phyloP scores from a whole-genome alignment of 148 eudicot genomes.

The Euryodendron excelsum region DNA sequence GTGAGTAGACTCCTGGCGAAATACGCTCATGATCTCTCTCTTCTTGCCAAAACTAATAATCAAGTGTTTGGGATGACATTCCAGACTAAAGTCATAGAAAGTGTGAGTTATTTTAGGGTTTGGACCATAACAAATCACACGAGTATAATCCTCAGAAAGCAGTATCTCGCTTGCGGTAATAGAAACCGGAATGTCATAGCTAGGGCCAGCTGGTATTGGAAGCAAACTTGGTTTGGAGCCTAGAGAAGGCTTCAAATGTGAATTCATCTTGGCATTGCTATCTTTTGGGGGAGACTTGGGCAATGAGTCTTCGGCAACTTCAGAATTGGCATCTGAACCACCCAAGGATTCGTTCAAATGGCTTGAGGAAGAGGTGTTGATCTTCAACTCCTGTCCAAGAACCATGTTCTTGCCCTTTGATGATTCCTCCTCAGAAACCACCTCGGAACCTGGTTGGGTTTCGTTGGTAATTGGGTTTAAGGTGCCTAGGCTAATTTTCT shows the following conservation, averaged over 20 bases:
- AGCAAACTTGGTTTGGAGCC: not conserved
- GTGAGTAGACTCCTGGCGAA: not conserved
- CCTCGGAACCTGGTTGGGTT: not conserved
- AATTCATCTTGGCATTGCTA: not conserved
- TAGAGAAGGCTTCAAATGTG: not conserved
- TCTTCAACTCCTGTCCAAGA: not conserved
- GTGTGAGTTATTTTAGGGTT: slow-evolving; percentile 2
- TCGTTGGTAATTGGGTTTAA: not conserved
- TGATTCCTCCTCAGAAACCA: not conserved
- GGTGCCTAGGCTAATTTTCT: not conserved
- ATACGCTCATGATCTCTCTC: not conserved
- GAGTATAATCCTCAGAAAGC: slow-evolving; percentile 3
- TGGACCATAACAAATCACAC: not conserved
- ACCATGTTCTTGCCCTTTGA: not conserved
- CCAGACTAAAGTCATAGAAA: slow-evolving; percentile 1
- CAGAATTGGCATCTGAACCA: too few species aligned
- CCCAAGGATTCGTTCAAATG: not conserved
- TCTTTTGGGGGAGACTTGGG: not conserved
- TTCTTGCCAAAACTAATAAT: not conserved
- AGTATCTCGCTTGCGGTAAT: slow-evolving; percentile 2
- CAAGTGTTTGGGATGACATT: not conserved
- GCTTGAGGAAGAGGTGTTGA: not conserved
- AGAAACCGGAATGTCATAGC: not conserved
- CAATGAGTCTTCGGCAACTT: too few species aligned
- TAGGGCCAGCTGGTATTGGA: not conserved